Evolutionary conservation across 768 basidiomycete species (phyloP), one percentile per base, ranked within the genome.

Genomic region (Leccinum disarticulatum): DNA sequence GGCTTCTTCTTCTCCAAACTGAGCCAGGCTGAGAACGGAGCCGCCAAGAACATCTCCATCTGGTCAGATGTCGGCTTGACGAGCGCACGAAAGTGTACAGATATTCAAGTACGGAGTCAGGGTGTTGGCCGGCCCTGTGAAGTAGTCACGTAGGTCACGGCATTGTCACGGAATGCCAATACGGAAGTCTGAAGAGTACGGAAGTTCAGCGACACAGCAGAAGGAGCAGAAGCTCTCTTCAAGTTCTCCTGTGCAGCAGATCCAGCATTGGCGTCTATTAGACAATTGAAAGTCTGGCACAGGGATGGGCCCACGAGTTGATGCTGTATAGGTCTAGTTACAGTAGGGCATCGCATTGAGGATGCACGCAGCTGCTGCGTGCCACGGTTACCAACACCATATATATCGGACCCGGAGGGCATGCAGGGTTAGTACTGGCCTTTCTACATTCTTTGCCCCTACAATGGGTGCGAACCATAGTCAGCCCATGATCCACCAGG

Each of bases 381-480:
- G 65, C 59, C 66, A 66, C 59, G 55, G 33, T 25, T 31, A 50
- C 13, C 55, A 60, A 25, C 50, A 22, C 61, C 69, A 64, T 69
- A 63, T 67, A 69, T 65, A 69, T 56, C 27, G n/a, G 49, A 27
- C 52, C 33, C 52, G 33, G 41, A 52, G 14, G 14, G 48, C 54
- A 41, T 53, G 59, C 55, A 64, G 64, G 70, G 68, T 65, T 58
- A 25, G 51, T 58, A 47, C 50, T 38, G 38, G 38, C 50, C 33
- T 15, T 13, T 30, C 19, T n/a, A 4, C 8, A 6, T 41, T 41
- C 41, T 36, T 5, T 61, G 36, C 27, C 28, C 56, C 4, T 36
- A 52, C 10, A 52, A 73, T 73, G 72, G 72, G 72, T 56, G 57
- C 63, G 22, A 70, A 58, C 64, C 63, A 67, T 0, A 73, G 72